Evolutionary conservation across 208 protist genomes (phyloP).

Genomic region (Trypanosoma conorhini): DNA sequence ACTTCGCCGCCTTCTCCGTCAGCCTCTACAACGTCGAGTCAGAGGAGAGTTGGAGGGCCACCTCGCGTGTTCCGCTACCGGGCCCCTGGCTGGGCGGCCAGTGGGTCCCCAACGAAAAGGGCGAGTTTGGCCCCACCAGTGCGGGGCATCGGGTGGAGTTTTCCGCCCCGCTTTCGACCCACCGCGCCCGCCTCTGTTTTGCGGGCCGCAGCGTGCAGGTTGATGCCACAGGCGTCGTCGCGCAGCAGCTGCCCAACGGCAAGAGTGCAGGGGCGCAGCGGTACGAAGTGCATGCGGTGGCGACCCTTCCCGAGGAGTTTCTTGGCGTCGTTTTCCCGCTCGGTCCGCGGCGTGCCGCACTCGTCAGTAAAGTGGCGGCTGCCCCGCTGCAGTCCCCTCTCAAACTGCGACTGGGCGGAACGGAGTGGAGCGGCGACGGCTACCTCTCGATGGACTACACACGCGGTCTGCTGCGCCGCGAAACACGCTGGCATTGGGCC

Average conservation of each 20-base stretch:
- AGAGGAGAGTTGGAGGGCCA: constrained; percentile 22
- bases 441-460: constrained; percentile 52
- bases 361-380: constrained; percentile 44
- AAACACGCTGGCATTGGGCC: constrained; percentile 45
- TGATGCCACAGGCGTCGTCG: constrained; percentile 9
- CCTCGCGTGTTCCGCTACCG: constrained; percentile 9
- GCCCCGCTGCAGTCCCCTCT: constrained; percentile 18
- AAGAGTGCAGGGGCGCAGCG: constrained; percentile 1
- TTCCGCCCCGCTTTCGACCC: neutral
- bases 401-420: constrained; percentile 5
- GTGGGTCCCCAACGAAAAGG: constrained; percentile 28
- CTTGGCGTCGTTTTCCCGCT: constrained; percentile 49
- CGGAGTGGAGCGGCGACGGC: constrained; percentile 7
- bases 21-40: constrained; percentile 29
- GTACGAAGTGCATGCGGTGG: constrained; percentile 18
- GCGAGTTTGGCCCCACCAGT: constrained; percentile 23
- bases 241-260: neutral
- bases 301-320: constrained; percentile 21
- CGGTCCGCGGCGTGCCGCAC: constrained; percentile 33
- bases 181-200: neutral
- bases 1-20: constrained; percentile 32
- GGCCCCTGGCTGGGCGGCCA: constrained; percentile 19
- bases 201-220: constrained; percentile 4
- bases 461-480: constrained; percentile 39
- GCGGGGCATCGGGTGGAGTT: constrained; percentile 35